Base-by-base conservation (phyloP, 2,329 filamentous ascomycete genomes). In the Cordyceps militaris region DNA sequence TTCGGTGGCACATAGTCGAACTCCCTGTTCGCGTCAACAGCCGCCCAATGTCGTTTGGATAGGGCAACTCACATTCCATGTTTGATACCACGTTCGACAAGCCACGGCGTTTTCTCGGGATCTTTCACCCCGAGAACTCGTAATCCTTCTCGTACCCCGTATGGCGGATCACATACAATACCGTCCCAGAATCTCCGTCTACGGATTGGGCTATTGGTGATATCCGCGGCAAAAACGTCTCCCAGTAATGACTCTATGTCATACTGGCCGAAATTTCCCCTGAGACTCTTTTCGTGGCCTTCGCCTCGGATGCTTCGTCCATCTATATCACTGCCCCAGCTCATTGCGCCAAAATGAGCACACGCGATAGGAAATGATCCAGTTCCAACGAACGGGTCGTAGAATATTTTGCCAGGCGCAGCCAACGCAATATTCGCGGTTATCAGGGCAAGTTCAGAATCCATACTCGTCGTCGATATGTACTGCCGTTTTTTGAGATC, bases 381-480 rank as follows among this genome's bases (percentile, higher is more conserved):
- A 0, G 94, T 97, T 4, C 94, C 94, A 59, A 94, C 91, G 68
- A 99, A 99, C 0, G 94, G 94, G 65, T 99, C 94, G 66, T 93
- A 97, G 66, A 96, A 89, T 2, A 97, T 69, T 67, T 89, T 95
- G 0, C 91, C 93, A 0, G 91, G 88, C 0, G 77, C 86, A 0
- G 91, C 91, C 14, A 89, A 82, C 0, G 90, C 89, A 64, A 99
- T 85, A 67, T 97, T 99, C 1, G 93, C 94, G 0, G 92, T 97
- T 23, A 99, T 77, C 1, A 99, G 80, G 13, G 91, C 89, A 44
- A 99, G 79, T 70, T 97, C 94, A 0, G 93, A 89, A 69, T 99
- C 94, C 94, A 99, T 97, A 47, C 89, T 94, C 0, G 94, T 99
- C 0, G 93, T 97, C 64, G 88, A 91, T 66, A 99, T 97, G 69